These are phyloP conservation scores for Diaporthe velutina DNA, from an alignment of 2,329 filamentous ascomycete species.

Conservation along the genomic window DNA sequence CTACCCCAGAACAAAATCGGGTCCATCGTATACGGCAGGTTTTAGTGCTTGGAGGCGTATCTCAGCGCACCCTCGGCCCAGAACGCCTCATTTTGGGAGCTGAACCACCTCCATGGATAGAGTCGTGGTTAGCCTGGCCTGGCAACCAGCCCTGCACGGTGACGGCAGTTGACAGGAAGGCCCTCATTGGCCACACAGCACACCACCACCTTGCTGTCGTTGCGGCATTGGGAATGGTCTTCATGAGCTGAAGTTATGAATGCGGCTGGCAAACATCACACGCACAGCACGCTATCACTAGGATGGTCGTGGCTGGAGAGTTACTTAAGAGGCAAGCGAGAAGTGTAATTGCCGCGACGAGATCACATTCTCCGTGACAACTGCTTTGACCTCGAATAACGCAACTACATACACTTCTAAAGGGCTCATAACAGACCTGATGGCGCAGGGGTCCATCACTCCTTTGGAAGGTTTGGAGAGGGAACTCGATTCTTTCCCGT, in stretches of 20 bases:
- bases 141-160: neutral
- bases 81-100: neutral
- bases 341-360: no score
- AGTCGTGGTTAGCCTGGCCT: neutral
- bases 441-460: neutral
- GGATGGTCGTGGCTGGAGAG: no score
- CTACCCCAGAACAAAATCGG: neutral
- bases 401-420: neutral
- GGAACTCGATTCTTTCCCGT: neutral
- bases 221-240: neutral
- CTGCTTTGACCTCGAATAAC: neutral
- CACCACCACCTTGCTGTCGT: neutral
- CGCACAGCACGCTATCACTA: neutral
- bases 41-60: neutral
- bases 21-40: no score
- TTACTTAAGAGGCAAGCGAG: neutral
- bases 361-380: neutral
- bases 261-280: constrained; percentile 2
- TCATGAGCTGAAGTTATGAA: neutral
- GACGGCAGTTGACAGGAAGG: neutral
- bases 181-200: constrained; percentile 1
- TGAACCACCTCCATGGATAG: constrained; percentile 1
- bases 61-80: neutral
- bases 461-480: constrained; percentile 13
- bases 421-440: neutral